Evolutionary conservation across 768 basidiomycete genomes (phyloP), one percentile per base, ranked within the genome.

Genomic region (Lactifluus rugatus): DNA sequence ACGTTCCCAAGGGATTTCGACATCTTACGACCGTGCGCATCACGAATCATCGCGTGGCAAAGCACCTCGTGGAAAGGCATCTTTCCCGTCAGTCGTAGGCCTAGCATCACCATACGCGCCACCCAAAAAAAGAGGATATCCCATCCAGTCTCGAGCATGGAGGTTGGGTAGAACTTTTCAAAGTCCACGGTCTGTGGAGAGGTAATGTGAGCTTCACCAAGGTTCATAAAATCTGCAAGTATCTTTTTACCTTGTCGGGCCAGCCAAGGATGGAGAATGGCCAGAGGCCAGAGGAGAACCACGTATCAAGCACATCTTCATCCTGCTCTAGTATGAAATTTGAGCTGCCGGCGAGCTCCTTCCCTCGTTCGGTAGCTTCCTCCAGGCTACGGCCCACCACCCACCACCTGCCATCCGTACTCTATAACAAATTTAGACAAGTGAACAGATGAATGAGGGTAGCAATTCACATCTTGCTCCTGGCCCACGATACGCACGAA

Each of bases 81-180:
- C 66, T 88, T 71, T 26, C 81, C 93, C 0, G 96, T 99, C 47
- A 97, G 82, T 56, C 87, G 80, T 65, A 92, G 74, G 44, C 96
- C 95, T 36, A 98, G 83, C 67, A 99, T 74, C 49, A 89, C 95
- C 95, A 98, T 99, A 44, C 96, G 87, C 16, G 96, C 94, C 7
- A 98, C 95, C 96, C 96, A 99, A 82, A 98, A 98, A 80, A 94
- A 94, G n/a, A 99, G 72, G 66, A 98, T 98, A 63, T 98, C 96
- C 95, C 96, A 98, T 47, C 96, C 96, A 0, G 96, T 99, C 74
- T 98, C 96, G 31, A 98, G 81, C 45, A 98, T 65, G n/a, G 84
- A 81, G 2, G 90, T 74, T 0, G 96, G 96, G 71, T 94, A 99
- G 75, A 90, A 98, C 31, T 76, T 75, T 62, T 83, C 70, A 42